Base-by-base conservation (phyloP, 768 basidiomycete genomes). In the Ephemerocybe angulata region DNA sequence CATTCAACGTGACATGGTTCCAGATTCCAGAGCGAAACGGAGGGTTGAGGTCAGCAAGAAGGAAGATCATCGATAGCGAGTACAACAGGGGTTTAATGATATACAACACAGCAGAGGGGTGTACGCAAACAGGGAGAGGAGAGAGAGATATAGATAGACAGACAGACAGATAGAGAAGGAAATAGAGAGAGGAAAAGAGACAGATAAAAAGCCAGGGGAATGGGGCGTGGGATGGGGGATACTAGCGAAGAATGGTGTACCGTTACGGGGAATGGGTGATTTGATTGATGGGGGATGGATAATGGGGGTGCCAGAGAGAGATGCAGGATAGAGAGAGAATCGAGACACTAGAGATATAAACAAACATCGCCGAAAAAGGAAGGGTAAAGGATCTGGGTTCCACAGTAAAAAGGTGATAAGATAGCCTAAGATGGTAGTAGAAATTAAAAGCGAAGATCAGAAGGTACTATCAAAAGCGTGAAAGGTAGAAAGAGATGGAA, bases 361-460 rank as follows among this genome's bases (percentile, higher is more conserved):
- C 54, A 56, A 56, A 28, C 38, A 52, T 27, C 43, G 43, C 53
- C 46, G 52, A 59, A 53, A 54, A 50, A 56, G 47, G 48, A 52
- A 58, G 31, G 46, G 50, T 31, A 51, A 52, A 65, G 65, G 60
- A 54, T 71, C 65, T 63, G 70, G 69, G 67, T 72, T 77, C 77
- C 77, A 69, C 56, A 68, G 51, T 59, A 67, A 65, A 72, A 63
- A 41, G 38, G 38, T 8, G 38, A 41, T 59, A 42, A 61, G 38
- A 52, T 40, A 58, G 53, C 60, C 65, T 68, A 63, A 59, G 63
- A 65, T 63, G 59, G 49, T 43, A 30, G 50, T 38, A 40, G 52
- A 58, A 58, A 59, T 62, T 58, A 55, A 37, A 24, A 54, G 54
- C 46, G 41, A 25, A 29, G 35, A 48, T 5, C 12, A 24, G 4